A percentile compares a stretch with the other conserved stretches of the same genome.
phyloP scores from a whole-genome alignment of 371 early-diverging fungal genomes.

The Circinella minor region DNA sequence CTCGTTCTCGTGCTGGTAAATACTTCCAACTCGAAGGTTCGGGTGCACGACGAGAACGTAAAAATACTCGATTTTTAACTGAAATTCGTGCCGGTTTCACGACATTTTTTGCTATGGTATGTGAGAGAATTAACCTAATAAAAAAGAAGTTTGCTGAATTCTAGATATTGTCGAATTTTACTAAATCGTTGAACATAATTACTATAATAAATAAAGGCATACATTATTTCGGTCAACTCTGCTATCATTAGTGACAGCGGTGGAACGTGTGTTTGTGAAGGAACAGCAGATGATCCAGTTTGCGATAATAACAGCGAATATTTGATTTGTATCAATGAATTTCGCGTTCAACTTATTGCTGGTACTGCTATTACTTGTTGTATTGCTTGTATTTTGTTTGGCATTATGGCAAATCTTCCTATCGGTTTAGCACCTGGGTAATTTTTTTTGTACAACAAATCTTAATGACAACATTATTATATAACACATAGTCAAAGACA shows the following conservation, averaged over 20 bases:
- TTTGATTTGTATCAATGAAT: slow-evolving; percentile 59
- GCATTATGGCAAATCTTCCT: slow-evolving; percentile 76
- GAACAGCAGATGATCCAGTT: slow-evolving; percentile 45
- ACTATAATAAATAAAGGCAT: slow-evolving; percentile 17
- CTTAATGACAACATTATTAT: no score
- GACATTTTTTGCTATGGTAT: slow-evolving; percentile 73
- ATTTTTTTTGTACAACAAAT: not conserved
- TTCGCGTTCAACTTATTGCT: slow-evolving; percentile 73
- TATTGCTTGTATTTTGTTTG: slow-evolving; percentile 71
- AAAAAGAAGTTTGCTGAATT: not conserved
- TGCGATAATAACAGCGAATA: slow-evolving; percentile 59
- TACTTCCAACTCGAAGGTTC: slow-evolving; percentile 73
- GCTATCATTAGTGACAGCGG: slow-evolving; percentile 78
- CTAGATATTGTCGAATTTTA: no score
- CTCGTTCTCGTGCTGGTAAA: slow-evolving; percentile 56
- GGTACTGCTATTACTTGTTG: slow-evolving; percentile 72
- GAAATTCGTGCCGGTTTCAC: slow-evolving; percentile 75
- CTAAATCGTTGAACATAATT: no score
- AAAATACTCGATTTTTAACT: slow-evolving; percentile 63
- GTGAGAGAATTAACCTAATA: not conserved
- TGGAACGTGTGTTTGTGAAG: slow-evolving; percentile 71
- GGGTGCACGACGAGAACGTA: slow-evolving; percentile 53
- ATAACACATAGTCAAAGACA: not conserved
- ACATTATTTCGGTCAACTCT: slow-evolving; percentile 68
- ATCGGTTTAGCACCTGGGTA: slow-evolving; percentile 76